Evolutionary conservation across 129 eudicot species (phyloP).

Genomic region (Kitagawia praeruptora): DNA sequence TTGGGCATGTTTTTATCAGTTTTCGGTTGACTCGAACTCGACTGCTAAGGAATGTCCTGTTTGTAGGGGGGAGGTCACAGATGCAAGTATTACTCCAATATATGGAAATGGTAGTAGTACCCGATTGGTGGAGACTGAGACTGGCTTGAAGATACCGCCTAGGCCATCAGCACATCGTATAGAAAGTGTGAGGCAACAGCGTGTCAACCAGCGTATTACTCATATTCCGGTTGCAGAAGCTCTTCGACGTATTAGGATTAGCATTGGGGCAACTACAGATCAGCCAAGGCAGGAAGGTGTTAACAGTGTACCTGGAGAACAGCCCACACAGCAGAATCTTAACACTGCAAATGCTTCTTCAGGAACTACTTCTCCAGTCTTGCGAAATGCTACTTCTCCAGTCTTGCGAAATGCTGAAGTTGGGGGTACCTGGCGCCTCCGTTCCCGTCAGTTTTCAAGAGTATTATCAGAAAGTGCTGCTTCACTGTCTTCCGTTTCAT

Average conservation of each 20-base stretch:
- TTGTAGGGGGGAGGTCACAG: slow-evolving; percentile 67
- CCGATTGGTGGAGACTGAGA: slow-evolving; percentile 27
- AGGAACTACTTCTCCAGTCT: slow-evolving; percentile 15
- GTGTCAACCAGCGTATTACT: slow-evolving; percentile 35
- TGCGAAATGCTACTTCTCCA: slow-evolving; percentile 12
- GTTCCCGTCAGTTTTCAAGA: slow-evolving; percentile 57
- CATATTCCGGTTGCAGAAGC: slow-evolving; percentile 82
- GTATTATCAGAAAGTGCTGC: slow-evolving; percentile 71
- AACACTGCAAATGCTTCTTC: slow-evolving; percentile 12
- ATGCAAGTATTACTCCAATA: slow-evolving; percentile 51
- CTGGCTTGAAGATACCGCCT: slow-evolving; percentile 54
- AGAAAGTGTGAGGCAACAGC: slow-evolving; percentile 60
- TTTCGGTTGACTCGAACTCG: slow-evolving; percentile 46
- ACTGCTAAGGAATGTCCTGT: slow-evolving; percentile 67
- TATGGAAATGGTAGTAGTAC: slow-evolving; percentile 49
- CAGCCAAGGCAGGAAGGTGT: slow-evolving; percentile 35
- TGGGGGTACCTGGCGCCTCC: slow-evolving; percentile 36
- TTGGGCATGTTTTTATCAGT: slow-evolving; percentile 68
- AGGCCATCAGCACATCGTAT: slow-evolving; percentile 63
- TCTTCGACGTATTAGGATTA: slow-evolving; percentile 62
- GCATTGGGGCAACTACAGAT: slow-evolving; percentile 43
- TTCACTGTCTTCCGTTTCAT: slow-evolving; percentile 67
- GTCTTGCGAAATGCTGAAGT: slow-evolving; percentile 23
- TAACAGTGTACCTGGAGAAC: slow-evolving; percentile 19
- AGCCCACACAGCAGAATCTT: slow-evolving; percentile 24